Evolutionary conservation across 371 early-diverging fungal genomes (phyloP), one percentile per base, ranked within the genome.

Genomic region (Apophysomyces sp.): DNA sequence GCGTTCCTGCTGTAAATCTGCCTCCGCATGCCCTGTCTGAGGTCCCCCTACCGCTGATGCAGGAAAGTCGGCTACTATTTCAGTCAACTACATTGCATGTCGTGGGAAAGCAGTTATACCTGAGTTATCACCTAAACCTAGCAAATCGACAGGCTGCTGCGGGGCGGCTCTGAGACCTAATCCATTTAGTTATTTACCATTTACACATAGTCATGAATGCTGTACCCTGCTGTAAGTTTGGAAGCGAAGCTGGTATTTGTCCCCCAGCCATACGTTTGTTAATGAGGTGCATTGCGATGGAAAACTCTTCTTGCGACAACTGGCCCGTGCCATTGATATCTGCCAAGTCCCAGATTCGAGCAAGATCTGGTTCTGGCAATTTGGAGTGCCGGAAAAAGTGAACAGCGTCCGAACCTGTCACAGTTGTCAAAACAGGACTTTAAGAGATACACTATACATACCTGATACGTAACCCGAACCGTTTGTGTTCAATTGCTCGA

Each of bases 311-410:
- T 36, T 61, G 71, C 34, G 52, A 68, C 52, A 82, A 65, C 63
- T 70, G 72, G 1, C 83, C 88, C 39, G 73, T 62, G 24, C 69
- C 75, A 16, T 65, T 60, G 27, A 72, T 71, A 65, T 83, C 84
- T 7, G 88, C 80, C 60, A 86, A 68, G 63, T 87, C 87, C 89
- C 93, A 93, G 55, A 93, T 88, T 34, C 77, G 80, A 18, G 92
- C 92, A 53, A 93, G 68, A 24, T 78, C 85, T 0, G 74, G 54
- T 30, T 88, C 87, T 2, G 89, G 81, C 55, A 93, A 70, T 27
- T 87, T 85, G 1, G 93, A 92, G 60, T 89, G 88, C 58, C 86
- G 77, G 55, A 93, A 93, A 61, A 91, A 91, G 15, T 82, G 81
- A 6, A 86, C 86, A 2, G 92, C 90, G 41, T 89, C 91, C 8